A percentile compares a stretch with the other conserved stretches of the same genome.
Conservation (phyloP, 2,329 filamentous ascomycete species). For the Sarocladiaceae sp. region DNA sequence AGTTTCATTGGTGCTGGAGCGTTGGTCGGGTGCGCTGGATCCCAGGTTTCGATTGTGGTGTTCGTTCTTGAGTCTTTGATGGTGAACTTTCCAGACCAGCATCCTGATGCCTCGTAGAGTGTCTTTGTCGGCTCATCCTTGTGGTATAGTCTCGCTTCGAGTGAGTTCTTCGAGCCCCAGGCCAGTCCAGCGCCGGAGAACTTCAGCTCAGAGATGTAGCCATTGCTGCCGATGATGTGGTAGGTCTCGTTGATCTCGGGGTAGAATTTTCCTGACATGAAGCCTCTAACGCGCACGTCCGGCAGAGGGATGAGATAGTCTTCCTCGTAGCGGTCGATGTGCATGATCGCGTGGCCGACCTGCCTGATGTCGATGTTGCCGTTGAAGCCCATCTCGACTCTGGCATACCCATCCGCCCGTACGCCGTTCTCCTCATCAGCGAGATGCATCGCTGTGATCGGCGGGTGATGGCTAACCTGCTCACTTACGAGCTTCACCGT, state of each 20-base stretch:
- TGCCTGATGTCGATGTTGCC: constrained; percentile 46
- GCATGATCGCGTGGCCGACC: constrained; percentile 45
- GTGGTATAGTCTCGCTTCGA: constrained; percentile 38
- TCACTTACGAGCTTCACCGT: constrained; percentile 30
- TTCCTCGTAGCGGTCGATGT: constrained; percentile 44
- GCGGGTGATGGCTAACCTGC: constrained; percentile 50
- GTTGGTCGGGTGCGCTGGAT: background rate
- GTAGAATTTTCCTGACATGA: constrained; percentile 42
- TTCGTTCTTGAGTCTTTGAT: constrained; percentile 2
- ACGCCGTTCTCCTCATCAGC: constrained; percentile 37
- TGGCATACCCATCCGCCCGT: constrained; percentile 45
- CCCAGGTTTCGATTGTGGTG: constrained; percentile 1
- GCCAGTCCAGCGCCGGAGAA: constrained; percentile 41
- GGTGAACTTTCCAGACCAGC: constrained; percentile 15
- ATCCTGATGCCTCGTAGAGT: constrained; percentile 14
- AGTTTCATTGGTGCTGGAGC: constrained; percentile 3
- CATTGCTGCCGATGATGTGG: constrained; percentile 39
- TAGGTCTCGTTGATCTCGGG: constrained; percentile 43
- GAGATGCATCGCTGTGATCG: constrained; percentile 49
- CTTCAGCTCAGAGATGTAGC: constrained; percentile 40
- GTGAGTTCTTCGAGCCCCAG: constrained; percentile 35
- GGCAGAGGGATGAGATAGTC: constrained; percentile 45
- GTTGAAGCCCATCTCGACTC: constrained; percentile 48
- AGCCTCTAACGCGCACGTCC: constrained; percentile 42
- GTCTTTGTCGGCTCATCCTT: constrained; percentile 26